Base-by-base conservation (phyloP, 106 monocot genomes). In the Chionographis japonica region DNA sequence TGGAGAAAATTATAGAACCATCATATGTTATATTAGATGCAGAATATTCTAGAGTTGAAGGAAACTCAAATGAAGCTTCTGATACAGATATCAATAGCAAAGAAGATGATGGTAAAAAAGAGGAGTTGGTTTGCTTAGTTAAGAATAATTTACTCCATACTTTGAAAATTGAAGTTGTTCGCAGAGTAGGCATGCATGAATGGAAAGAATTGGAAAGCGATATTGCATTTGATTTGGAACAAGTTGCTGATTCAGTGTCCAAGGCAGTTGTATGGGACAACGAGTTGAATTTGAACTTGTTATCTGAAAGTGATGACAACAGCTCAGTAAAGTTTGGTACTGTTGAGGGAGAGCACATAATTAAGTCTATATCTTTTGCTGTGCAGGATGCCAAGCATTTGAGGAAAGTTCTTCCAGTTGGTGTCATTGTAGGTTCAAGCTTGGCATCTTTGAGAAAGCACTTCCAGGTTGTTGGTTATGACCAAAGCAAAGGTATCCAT, bases 401-500 rank as follows among this genome's bases (percentile, higher is more conserved):
- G 78, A 83, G 77, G 54, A 85, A 81, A 65, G 75, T 89, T 80
- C 68, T 97, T 42, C 92, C 97, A 70, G 57, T 85, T 63, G 92
- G 89, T 78, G 79, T 92, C 43, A 78, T 87, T 75, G 86, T 92
- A 37, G 92, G 92, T 80, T 69, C 89, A 38, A 56, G 75, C 64
- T 72, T 92, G 63, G 92, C 89, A 67, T 80, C 80, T 57, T 75
- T 97, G 69, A 80, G 77, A 67, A 84, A 80, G 19, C 87, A 89
- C 57, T 92, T 92, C 67, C 68, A 87, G 57, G 67, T 97, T 67
- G 74, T 76, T 55, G 79, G 77, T 80, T 67, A 75, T 71, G 71
- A 72, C 15, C 66, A 66, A 49, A 67, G 9, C 27, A 66, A 75
- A 72, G 54, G 35, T 20, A 36, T 19, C 61, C 13, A 35, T 43